phyloP scores from a whole-genome alignment of 2,329 filamentous ascomycete genomes.

The Ambrosiella xylebori region DNA sequence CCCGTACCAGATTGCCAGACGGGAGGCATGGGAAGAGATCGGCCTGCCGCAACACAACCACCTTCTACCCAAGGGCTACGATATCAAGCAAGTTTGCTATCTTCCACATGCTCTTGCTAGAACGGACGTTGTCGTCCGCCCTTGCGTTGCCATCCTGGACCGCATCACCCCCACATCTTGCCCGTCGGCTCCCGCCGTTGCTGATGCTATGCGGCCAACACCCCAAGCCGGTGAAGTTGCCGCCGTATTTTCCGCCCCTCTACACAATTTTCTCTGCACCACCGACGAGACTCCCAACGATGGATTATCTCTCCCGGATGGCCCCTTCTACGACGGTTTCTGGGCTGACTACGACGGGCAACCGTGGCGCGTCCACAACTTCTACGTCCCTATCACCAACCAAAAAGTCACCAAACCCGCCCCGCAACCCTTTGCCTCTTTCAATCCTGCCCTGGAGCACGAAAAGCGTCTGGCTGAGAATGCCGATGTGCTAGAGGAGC shows the following conservation, averaged over 20 bases:
- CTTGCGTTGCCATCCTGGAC: slow-evolving; percentile 64
- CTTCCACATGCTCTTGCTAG: slow-evolving; percentile 60
- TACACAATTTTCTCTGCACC: slow-evolving; percentile 60
- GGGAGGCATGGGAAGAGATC: slow-evolving; percentile 87
- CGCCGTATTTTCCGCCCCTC: slow-evolving; percentile 79
- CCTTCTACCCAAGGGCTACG: slow-evolving; percentile 58
- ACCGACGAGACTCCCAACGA: slow-evolving; percentile 28
- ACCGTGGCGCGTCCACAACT: slow-evolving; percentile 80
- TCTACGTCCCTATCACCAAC: slow-evolving; percentile 65
- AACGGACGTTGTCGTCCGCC: slow-evolving; percentile 56
- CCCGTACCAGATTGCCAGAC: slow-evolving; percentile 65
- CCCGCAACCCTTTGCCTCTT: slow-evolving; percentile 15
- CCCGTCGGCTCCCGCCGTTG: slow-evolving; percentile 15
- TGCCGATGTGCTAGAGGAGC: slow-evolving; percentile 19
- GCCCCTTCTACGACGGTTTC: slow-evolving; percentile 67
- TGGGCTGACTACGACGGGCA: slow-evolving; percentile 68
- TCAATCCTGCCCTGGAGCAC: slow-evolving; percentile 23
- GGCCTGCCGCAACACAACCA: slow-evolving; percentile 58
- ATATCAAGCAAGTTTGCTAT: slow-evolving; percentile 72
- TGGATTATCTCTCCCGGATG: slow-evolving; percentile 26
- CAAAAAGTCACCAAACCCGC: slow-evolving; percentile 48
- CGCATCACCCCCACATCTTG: slow-evolving; percentile 24
- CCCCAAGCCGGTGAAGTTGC: slow-evolving; percentile 84
- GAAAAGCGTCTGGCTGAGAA: slow-evolving; percentile 18
- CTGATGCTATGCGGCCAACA: slow-evolving; percentile 53